phyloP scores from a whole-genome alignment of 495 filamentous ascomycete genomes.

The Neurospora sp. region DNA sequence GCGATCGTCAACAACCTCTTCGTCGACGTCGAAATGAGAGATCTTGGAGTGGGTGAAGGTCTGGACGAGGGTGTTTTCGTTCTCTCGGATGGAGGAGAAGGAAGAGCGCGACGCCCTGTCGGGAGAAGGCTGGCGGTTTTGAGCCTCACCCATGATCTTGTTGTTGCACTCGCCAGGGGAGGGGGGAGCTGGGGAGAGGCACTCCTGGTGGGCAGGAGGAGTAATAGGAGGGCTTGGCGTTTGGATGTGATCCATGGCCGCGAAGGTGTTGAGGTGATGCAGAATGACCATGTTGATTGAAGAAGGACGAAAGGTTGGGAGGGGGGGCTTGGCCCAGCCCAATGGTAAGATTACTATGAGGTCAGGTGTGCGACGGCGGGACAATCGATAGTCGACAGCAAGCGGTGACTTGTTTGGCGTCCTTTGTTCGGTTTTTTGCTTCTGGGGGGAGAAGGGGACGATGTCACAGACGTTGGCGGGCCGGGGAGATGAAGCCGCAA shows the following conservation, averaged over 20 bases:
- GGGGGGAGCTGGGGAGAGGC: not conserved
- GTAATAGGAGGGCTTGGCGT: not conserved
- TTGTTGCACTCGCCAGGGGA: not conserved
- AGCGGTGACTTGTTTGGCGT: not conserved
- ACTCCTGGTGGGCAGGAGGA: not conserved
- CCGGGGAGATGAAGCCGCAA: not conserved
- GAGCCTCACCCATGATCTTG: not conserved
- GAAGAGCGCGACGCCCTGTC: slow-evolving; percentile 38
- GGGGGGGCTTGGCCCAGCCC: slow-evolving; percentile 8
- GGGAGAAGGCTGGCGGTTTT: slow-evolving; percentile 10
- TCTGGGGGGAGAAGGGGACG: not conserved
- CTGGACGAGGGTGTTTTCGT: slow-evolving; percentile 49
- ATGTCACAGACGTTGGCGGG: not conserved
- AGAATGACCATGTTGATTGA: slow-evolving; percentile 2
- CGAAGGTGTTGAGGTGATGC: not conserved
- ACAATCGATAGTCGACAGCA: not conserved
- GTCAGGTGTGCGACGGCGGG: slow-evolving; percentile 17
- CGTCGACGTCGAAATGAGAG: slow-evolving; percentile 36
- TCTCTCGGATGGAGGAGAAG: slow-evolving; percentile 49
- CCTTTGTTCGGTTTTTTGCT: not conserved
- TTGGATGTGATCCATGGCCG: not conserved
- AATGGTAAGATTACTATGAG: slow-evolving; percentile 7
- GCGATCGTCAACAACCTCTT: slow-evolving; percentile 34
- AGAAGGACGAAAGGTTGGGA: slow-evolving; percentile 2
- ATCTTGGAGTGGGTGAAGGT: slow-evolving; percentile 60